Evolutionary conservation across 257 asterid genomes (phyloP).

Genomic region (Solanum paucissectum): DNA sequence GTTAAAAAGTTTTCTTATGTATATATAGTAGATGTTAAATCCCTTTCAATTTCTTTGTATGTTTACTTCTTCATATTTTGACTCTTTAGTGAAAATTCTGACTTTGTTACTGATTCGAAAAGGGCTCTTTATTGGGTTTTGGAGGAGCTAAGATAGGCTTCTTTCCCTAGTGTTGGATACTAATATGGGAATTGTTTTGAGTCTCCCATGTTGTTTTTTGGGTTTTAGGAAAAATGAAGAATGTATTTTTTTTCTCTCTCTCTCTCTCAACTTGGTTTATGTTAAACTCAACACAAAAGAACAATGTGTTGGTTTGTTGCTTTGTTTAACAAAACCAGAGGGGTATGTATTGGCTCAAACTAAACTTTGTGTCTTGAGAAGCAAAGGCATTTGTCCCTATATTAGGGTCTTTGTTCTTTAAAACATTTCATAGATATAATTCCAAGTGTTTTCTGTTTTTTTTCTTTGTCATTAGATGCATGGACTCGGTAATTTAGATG

Average conservation of each 20-base stretch:
- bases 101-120: not conserved
- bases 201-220: slow-evolving; percentile 33
- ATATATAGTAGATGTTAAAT: not conserved
- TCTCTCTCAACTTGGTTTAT: not conserved
- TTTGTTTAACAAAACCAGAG: slow-evolving; percentile 20
- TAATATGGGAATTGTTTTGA: slow-evolving; percentile 12
- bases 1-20: no score
- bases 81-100: not conserved
- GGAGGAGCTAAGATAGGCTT: not conserved
- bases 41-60: not conserved
- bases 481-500: not conserved
- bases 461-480: not conserved
- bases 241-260: not conserved
- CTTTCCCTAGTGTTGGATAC: not conserved
- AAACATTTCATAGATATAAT: not conserved
- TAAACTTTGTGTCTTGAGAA: slow-evolving; percentile 36
- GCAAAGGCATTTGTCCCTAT: slow-evolving; percentile 36
- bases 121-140: slow-evolving; percentile 24
- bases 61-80: not conserved
- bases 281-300: slow-evolving; percentile 13
- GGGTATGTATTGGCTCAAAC: slow-evolving; percentile 31
- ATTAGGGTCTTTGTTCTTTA: slow-evolving; percentile 18
- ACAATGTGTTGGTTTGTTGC: slow-evolving; percentile 40
- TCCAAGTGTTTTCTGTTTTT: not conserved
- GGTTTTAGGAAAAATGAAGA: slow-evolving; percentile 9